Evolutionary conservation across 2,329 filamentous ascomycete species (phyloP), one percentile per base, ranked within the genome.

Genomic region (Venturia carpophila): DNA sequence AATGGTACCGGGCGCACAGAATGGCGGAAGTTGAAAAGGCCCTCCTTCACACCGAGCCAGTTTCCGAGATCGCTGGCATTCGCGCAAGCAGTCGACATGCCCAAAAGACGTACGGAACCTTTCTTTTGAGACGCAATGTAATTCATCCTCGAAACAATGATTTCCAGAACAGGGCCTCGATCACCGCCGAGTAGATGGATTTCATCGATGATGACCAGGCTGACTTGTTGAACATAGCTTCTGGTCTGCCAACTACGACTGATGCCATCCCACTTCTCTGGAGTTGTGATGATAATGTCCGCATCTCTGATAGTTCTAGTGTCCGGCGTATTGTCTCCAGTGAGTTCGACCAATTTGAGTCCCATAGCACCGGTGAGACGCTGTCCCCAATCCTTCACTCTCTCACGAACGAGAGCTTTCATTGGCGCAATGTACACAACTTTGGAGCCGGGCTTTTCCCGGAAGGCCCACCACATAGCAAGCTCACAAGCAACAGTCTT

Each of bases 191-290:
- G 83, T 37, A 99, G 79, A 77, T 99, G 94, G 66, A 99, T 99
- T 78, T 99, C 94, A 72, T 99, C 94, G 69, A 99, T 99, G 68
- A 99, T 97, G 63, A 99, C 94, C 19, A 99, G 80, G 67, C 92
- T 93, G 67, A 99, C 94, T 76, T 97, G 89, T 63, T 92, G 87
- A 49, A 99, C 94, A 70, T 99, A 99, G 67, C 90, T 90, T 85
- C 94, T 89, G 5, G 93, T 97, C 75, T 97, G 92, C 94, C 95
- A 99, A 72, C 91, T 96, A 84, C 94, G 90, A 71, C 91, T 96
- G 70, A 99, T 97, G 84, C 95, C 95, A 74, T 99, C 95, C 94
- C 94, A 99, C 75, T 99, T 99, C 78, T 99, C 94, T n/a, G 94
- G 95, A 0, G 95, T 99, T 0, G 94, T 99, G 71, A 99, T 92